phyloP scores from a whole-genome alignment of 2,329 filamentous ascomycete species.

The Aspergillus sergii region DNA sequence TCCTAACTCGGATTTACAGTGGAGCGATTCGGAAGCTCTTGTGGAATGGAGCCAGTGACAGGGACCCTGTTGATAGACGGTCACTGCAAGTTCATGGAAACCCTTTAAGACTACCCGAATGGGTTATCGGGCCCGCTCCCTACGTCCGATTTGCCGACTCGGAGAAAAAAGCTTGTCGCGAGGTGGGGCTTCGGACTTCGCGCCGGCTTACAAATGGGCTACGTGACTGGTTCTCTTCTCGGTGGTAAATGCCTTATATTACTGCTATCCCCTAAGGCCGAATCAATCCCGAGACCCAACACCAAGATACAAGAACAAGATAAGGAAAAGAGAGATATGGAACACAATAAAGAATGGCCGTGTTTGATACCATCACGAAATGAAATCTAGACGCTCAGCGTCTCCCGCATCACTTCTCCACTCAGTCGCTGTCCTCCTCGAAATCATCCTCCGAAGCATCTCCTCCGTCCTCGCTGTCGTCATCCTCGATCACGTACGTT shows the following conservation, averaged over 20 bases:
- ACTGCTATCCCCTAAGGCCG: background rate
- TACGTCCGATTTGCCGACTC: background rate
- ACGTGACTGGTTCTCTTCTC: background rate
- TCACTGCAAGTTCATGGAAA: too few relatives aligned
- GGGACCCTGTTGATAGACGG: too few relatives aligned
- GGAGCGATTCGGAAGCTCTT: background rate
- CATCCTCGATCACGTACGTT: slow-evolving; percentile 45
- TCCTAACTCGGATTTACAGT: background rate
- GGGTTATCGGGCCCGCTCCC: background rate
- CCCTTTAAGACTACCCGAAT: background rate
- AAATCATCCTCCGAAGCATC: slow-evolving; percentile 45
- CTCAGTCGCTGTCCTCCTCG: slow-evolving; percentile 37
- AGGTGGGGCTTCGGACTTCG: background rate
- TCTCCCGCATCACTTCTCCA: slow-evolving; percentile 1
- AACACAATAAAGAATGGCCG: background rate
- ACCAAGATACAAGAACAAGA: background rate
- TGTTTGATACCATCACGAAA: background rate
- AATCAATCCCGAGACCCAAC: background rate
- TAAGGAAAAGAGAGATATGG: background rate
- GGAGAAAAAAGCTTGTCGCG: background rate
- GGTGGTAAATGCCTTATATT: background rate
- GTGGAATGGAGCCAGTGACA: background rate
- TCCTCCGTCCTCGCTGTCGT: slow-evolving; percentile 39
- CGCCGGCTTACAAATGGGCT: background rate
- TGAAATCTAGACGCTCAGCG: slow-evolving; percentile 18